Percentiles rank a stretch among this genome's conserved stretches.
Evolutionary conservation across 208 protist genomes (phyloP).

Genomic region (Plasmodiophora brassicae): DNA sequence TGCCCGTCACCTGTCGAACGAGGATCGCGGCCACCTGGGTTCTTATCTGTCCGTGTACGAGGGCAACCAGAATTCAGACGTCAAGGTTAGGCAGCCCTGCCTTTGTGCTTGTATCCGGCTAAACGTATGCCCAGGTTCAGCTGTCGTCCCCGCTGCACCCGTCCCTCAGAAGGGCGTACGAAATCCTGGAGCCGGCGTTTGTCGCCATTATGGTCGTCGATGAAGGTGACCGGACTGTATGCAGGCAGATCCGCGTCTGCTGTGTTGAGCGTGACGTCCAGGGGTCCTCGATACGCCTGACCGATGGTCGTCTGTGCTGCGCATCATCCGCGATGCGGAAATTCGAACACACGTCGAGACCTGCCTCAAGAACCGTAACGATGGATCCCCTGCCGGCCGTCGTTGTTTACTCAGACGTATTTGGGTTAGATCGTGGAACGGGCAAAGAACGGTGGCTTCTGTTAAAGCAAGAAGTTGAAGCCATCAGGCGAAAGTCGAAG

Average conservation of each 20-base stretch:
- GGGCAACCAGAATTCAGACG: neutral
- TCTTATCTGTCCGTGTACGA: conserved; percentile 75
- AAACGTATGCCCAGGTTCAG: neutral
- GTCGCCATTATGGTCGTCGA: neutral
- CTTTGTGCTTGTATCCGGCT: neutral
- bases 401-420: neutral
- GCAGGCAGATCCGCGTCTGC: too few relatives aligned
- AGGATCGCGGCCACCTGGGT: conserved; percentile 77
- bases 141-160: conserved; percentile 42
- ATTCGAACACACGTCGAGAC: neutral
- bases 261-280: too few relatives aligned
- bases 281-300: conserved; percentile 1
- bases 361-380: neutral
- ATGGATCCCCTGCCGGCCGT: neutral
- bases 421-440: neutral
- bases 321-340: neutral
- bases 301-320: neutral
- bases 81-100: neutral
- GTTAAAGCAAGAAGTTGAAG: neutral
- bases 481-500: neutral
- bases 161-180: conserved; percentile 9
- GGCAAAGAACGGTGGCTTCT: neutral
- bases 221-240: too few relatives aligned
- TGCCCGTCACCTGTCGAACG: conserved; percentile 76
- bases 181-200: conserved; percentile 37